Evolutionary conservation across 2,329 filamentous ascomycete species (phyloP).

Genomic region (Sclerotinia sclerotiorum): DNA sequence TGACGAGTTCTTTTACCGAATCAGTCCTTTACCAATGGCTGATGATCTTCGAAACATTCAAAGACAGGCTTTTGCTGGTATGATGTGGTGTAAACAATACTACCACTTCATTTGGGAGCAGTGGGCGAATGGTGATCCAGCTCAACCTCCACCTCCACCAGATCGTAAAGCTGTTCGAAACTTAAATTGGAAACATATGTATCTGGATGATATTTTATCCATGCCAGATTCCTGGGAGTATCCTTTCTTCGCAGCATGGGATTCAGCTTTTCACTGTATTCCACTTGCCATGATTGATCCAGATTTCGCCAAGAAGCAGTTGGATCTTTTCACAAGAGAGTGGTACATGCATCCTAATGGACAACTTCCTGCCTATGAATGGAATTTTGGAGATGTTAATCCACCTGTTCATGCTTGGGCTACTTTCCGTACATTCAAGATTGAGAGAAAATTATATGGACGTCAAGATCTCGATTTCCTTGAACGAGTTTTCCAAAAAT

Average conservation of each 20-base stretch:
- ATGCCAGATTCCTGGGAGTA: constrained; percentile 99
- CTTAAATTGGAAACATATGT: constrained; percentile 87
- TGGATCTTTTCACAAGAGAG: constrained; percentile 92
- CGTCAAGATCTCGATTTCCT: constrained; percentile 93
- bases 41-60: constrained; percentile 95
- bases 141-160: constrained; percentile 80
- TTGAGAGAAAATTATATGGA: constrained; percentile 95
- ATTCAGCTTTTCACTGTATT: constrained; percentile 95
- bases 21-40: constrained; percentile 89
- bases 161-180: constrained; percentile 81
- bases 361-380: constrained; percentile 88
- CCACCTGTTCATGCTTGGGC: constrained; percentile 96
- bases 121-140: constrained; percentile 93
- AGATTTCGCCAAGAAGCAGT: constrained; percentile 96
- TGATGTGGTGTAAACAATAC: constrained; percentile 98
- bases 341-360: constrained; percentile 99
- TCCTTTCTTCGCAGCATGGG: constrained; percentile 96
- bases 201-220: constrained; percentile 91
- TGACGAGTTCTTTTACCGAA: constrained; percentile 91
- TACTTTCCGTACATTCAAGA: constrained; percentile 94
- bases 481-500: constrained; percentile 93
- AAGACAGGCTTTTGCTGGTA: constrained; percentile 88
- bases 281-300: constrained; percentile 96
- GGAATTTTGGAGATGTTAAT: constrained; percentile 98
- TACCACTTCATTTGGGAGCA: constrained; percentile 98